Percentiles rank a stretch among this genome's conserved stretches.
phyloP scores from a whole-genome alignment of 225 moss, liverwort and hornwort genomes.

The Neckera pumila region DNA sequence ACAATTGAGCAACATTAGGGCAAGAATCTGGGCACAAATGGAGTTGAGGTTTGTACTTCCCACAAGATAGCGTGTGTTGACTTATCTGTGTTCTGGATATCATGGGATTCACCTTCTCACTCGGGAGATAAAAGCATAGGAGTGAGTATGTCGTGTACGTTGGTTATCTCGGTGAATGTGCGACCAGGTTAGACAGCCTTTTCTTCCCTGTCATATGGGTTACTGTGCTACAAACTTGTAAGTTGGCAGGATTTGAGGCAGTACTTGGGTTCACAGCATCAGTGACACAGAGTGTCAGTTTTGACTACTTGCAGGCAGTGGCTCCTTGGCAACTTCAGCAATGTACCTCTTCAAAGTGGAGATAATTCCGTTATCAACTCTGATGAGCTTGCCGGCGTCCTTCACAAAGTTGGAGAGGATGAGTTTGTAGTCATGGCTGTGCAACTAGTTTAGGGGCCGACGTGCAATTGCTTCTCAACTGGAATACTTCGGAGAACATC shows the following conservation, averaged over 20 bases:
- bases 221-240: not conserved
- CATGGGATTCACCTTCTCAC: not conserved
- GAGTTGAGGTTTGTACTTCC: conserved; percentile 10
- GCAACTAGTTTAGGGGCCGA: conserved; percentile 38
- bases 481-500: conserved; percentile 2
- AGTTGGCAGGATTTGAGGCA: not conserved
- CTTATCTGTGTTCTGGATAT: not conserved
- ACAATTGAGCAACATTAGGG: conserved; percentile 57
- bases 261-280: not conserved
- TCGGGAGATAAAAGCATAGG: not conserved
- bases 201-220: not conserved
- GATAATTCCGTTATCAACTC: conserved; percentile 30
- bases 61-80: not conserved
- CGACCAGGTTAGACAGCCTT: not conserved
- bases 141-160: not conserved
- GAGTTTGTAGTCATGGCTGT: conserved; percentile 58
- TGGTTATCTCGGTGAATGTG: not conserved
- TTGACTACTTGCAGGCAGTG: conserved; percentile 32
- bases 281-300: not conserved
- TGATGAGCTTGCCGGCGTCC: conserved; percentile 32
- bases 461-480: conserved; percentile 33
- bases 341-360: conserved; percentile 18
- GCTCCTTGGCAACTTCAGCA: conserved; percentile 11
- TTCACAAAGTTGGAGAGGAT: conserved; percentile 39
- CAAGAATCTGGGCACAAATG: conserved; percentile 27